A percentile compares a stretch with the other conserved stretches of the same genome.
These are phyloP conservation scores for Grosmannia penicillata DNA, from an alignment of 2,329 filamentous ascomycete species.

Conservation along the genomic window DNA sequence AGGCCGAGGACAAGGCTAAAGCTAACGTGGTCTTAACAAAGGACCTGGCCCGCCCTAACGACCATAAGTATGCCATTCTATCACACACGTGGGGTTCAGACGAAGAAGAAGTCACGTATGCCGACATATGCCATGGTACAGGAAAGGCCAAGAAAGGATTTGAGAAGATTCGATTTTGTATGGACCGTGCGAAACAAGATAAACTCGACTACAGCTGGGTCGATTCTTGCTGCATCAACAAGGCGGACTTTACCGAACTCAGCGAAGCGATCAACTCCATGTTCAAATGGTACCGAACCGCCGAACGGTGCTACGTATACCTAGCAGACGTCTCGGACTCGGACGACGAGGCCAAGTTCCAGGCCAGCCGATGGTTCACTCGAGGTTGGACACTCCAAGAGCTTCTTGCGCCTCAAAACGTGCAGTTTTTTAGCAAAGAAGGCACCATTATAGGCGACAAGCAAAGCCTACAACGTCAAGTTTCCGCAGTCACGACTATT, in stretches of 20 bases:
- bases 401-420: slow-evolving; percentile 12
- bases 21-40: background rate
- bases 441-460: slow-evolving; percentile 13
- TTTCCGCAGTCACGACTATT: slow-evolving; percentile 14
- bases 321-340: slow-evolving; percentile 2
- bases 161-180: slow-evolving; percentile 5
- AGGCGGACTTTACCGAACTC: slow-evolving; percentile 3
- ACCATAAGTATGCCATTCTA: slow-evolving; percentile 12
- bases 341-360: background rate
- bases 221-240: slow-evolving; percentile 10
- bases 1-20: no score
- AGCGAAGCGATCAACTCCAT: slow-evolving; percentile 7
- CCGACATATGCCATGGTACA: slow-evolving; percentile 5
- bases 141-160: slow-evolving; percentile 2
- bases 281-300: slow-evolving; percentile 6
- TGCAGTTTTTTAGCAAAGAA: slow-evolving; percentile 15
- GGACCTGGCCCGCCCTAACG: background rate
- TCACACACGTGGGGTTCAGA: slow-evolving; percentile 14
- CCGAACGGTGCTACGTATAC: slow-evolving; percentile 5
- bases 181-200: background rate
- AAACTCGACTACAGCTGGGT: slow-evolving; percentile 5
- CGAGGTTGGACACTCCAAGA: slow-evolving; percentile 12
- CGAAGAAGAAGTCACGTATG: slow-evolving; percentile 7
- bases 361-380: slow-evolving; percentile 5
- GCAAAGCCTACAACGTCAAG: slow-evolving; percentile 9